Evolutionary conservation across 2,329 filamentous ascomycete species (phyloP).

Genomic region (Raffaelea ambrosiae): DNA sequence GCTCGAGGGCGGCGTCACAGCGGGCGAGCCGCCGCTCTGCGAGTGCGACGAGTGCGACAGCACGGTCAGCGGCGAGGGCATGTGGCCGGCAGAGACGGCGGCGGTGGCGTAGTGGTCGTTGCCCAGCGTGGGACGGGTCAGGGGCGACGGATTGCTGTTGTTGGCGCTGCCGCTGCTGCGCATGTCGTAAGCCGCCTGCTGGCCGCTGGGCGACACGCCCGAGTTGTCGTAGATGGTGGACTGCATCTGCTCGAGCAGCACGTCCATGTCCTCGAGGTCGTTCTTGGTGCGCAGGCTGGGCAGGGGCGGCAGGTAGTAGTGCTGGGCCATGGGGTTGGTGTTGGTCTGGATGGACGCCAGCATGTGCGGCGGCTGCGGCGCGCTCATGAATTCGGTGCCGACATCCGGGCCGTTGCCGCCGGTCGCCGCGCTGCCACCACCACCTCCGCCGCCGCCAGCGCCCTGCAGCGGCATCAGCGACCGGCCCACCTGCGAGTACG

Average conservation of each 20-base stretch:
- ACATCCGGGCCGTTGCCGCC: conserved; percentile 39
- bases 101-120: conserved; percentile 21
- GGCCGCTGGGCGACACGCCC: conserved; percentile 61
- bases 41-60: conserved; percentile 42
- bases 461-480: conserved; percentile 74
- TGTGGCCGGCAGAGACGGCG: conserved; percentile 40
- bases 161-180: too few relatives aligned
- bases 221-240: conserved; percentile 92
- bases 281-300: conserved; percentile 85
- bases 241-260: conserved; percentile 92
- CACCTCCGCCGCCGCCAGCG: conserved; percentile 36
- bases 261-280: conserved; percentile 88
- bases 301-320: conserved; percentile 84
- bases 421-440: conserved; percentile 28
- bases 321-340: conserved; percentile 57
- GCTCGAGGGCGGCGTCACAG: conserved; percentile 67
- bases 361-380: conserved; percentile 40
- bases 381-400: conserved; percentile 46
- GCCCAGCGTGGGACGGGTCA: conserved; percentile 17
- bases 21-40: conserved; percentile 53
- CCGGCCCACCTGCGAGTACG: conserved; percentile 87
- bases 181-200: conserved; percentile 44
- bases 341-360: conserved; percentile 30
- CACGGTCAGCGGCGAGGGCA: conserved; percentile 52
- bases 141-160: conserved; percentile 35